These are phyloP conservation scores for Pleurotus djamor DNA, from an alignment of 768 basidiomycete genomes.

Conservation along the genomic window DNA sequence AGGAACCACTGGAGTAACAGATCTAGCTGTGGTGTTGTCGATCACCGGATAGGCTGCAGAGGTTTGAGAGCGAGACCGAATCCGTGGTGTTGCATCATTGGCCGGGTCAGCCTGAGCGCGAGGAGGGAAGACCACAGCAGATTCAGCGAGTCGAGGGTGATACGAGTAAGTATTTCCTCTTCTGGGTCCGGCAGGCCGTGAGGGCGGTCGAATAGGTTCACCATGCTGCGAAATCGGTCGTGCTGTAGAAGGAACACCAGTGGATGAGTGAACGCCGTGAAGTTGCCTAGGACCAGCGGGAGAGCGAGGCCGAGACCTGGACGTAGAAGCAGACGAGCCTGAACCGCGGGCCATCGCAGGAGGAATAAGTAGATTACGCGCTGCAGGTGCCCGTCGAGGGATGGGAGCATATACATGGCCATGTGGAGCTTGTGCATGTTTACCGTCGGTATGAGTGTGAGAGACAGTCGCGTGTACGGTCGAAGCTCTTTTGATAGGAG, in stretches of 20 bases:
- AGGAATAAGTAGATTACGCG: neutral
- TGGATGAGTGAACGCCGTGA: constrained; percentile 12
- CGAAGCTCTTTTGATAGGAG: constrained; percentile 3
- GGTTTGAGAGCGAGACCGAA: constrained; percentile 1
- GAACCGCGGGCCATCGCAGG: neutral
- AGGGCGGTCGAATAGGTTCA: neutral
- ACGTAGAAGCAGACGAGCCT: constrained; percentile 11
- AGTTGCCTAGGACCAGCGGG: constrained; percentile 50
- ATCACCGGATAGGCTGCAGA: neutral
- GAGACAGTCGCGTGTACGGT: neutral
- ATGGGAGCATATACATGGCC: constrained; percentile 5
- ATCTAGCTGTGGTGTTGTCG: neutral
- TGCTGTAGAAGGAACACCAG: neutral
- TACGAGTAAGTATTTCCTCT: constrained; percentile 3
- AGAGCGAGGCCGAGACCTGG: constrained; percentile 41
- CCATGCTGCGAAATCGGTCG: neutral
- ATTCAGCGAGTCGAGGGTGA: neutral
- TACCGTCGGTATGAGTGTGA: constrained; percentile 22
- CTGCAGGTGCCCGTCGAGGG: constrained; percentile 4
- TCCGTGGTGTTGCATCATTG: neutral
- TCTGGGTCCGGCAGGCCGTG: neutral
- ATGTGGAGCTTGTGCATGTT: neutral
- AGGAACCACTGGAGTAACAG: constrained; percentile 20
- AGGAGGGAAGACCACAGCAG: neutral
- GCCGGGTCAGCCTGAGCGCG: neutral